phyloP scores from a whole-genome alignment of 2,329 filamentous ascomycete species.

The Dactylellina sp. region DNA sequence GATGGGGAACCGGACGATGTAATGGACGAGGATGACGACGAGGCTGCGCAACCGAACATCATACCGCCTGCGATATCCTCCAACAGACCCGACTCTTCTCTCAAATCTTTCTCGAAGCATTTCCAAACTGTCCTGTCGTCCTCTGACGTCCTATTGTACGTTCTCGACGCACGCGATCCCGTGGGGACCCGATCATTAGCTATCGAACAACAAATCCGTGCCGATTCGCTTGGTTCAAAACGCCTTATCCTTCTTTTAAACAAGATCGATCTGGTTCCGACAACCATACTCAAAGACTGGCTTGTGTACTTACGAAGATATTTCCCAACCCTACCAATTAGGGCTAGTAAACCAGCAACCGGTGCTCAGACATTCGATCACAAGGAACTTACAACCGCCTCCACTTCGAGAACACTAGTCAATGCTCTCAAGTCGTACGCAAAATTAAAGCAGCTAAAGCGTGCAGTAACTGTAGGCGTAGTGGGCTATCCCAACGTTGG shows the following conservation, averaged over 20 bases:
- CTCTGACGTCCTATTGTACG: constrained; percentile 90
- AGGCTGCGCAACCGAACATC: constrained; percentile 27
- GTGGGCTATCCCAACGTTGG: constrained; percentile 97
- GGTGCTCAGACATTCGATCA: constrained; percentile 94
- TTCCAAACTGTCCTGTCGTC: constrained; percentile 93
- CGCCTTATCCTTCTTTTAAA: constrained; percentile 90
- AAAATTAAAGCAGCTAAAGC: constrained; percentile 83
- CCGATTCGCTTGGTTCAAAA: constrained; percentile 84
- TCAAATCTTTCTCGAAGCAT: constrained; percentile 91
- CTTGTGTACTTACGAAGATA: constrained; percentile 84
- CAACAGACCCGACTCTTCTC: constrained; percentile 72
- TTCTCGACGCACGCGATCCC: constrained; percentile 90
- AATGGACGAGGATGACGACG: constrained; percentile 63
- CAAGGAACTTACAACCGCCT: constrained; percentile 86
- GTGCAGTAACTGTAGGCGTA: constrained; percentile 88
- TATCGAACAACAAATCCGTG: constrained; percentile 90
- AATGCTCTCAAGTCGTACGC: constrained; percentile 90
- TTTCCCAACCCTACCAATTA: constrained; percentile 90
- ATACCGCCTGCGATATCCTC: constrained; percentile 37
- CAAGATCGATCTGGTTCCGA: constrained; percentile 92
- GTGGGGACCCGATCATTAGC: constrained; percentile 90
- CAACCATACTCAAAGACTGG: constrained; percentile 84
- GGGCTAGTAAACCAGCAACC: constrained; percentile 81
- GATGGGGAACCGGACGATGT: constrained; percentile 74
- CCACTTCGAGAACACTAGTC: constrained; percentile 85